These are phyloP conservation scores for Talaromyces liani DNA, from an alignment of 495 filamentous ascomycete genomes.

Conservation along the genomic window DNA sequence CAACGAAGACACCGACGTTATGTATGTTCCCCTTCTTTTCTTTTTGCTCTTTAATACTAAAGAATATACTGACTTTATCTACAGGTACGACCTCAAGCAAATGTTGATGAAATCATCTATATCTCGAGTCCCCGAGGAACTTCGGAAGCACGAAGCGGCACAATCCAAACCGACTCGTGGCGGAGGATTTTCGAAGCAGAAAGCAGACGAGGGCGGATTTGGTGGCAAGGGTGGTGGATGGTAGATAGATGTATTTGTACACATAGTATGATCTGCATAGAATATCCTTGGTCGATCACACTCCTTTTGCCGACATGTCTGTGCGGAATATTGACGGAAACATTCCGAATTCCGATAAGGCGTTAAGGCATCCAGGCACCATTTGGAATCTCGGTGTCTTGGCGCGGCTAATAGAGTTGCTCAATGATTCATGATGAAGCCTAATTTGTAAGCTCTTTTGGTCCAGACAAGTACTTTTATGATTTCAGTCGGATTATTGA, in stretches of 20 bases:
- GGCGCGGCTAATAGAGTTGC: background rate
- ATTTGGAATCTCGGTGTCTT: background rate
- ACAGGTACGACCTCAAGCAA: slow-evolving; percentile 77
- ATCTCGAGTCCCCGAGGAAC: slow-evolving; percentile 84
- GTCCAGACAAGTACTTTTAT: background rate
- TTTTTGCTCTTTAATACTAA: background rate
- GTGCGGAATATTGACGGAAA: background rate
- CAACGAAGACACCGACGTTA: slow-evolving; percentile 82
- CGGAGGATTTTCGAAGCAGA: slow-evolving; percentile 46
- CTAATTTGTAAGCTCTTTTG: background rate
- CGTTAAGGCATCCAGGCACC: background rate
- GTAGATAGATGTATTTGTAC: slow-evolving; percentile 17
- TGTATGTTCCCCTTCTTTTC: slow-evolving; percentile 51
- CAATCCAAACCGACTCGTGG: slow-evolving; percentile 68
- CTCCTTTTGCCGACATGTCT: background rate
- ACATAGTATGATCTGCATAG: background rate
- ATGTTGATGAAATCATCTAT: slow-evolving; percentile 92
- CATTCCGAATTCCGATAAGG: background rate
- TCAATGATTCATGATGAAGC: background rate
- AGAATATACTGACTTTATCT: slow-evolving; percentile 15
- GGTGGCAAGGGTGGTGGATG: slow-evolving; percentile 46
- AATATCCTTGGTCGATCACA: background rate
- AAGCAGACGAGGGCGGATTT: slow-evolving; percentile 51
- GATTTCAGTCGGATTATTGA: background rate
- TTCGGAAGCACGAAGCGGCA: slow-evolving; percentile 89